phyloP scores from a whole-genome alignment of 805 yeast species.

The Ogataea methanolica region DNA sequence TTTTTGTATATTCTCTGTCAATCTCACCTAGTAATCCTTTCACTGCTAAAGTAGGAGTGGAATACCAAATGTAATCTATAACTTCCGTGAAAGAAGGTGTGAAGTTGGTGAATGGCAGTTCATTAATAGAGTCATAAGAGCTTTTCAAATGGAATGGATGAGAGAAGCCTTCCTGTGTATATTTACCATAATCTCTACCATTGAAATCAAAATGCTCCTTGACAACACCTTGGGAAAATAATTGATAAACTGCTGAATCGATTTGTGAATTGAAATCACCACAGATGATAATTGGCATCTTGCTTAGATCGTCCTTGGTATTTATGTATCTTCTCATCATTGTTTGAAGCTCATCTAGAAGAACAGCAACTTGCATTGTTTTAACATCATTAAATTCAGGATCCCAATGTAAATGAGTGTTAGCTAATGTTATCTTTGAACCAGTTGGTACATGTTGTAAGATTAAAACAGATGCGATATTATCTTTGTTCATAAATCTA shows the following conservation, averaged over 20 bases:
- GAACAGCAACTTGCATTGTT: conserved; percentile 88
- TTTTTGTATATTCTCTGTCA: conserved; percentile 70
- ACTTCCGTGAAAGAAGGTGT: conserved; percentile 91
- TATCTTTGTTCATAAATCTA: conserved; percentile 94
- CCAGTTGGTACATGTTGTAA: conserved; percentile 73
- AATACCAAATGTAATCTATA: conserved; percentile 94
- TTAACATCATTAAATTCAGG: conserved; percentile 95
- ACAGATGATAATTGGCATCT: conserved; percentile 76
- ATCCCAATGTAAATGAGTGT: conserved; percentile 98
- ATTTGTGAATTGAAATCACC: conserved; percentile 93
- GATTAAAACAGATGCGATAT: conserved; percentile 74
- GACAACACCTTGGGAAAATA: conserved; percentile 79
- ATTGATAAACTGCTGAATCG: conserved; percentile 88
- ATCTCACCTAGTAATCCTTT: conserved; percentile 82
- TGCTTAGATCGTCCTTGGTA: conserved; percentile 28
- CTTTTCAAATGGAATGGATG: conserved; percentile 81
- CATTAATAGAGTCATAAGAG: conserved; percentile 79
- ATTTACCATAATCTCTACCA: conserved; percentile 86
- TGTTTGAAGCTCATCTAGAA: conserved; percentile 80
- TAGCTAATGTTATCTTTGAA: conserved; percentile 67
- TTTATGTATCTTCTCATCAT: conserved; percentile 43
- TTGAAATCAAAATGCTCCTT: conserved; percentile 73
- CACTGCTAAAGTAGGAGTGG: conserved; percentile 75
- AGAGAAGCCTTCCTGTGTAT: conserved; percentile 82
- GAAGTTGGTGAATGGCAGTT: conserved; percentile 89